phyloP scores from a whole-genome alignment of 345 rosid genomes.

The Trapa incisa region DNA sequence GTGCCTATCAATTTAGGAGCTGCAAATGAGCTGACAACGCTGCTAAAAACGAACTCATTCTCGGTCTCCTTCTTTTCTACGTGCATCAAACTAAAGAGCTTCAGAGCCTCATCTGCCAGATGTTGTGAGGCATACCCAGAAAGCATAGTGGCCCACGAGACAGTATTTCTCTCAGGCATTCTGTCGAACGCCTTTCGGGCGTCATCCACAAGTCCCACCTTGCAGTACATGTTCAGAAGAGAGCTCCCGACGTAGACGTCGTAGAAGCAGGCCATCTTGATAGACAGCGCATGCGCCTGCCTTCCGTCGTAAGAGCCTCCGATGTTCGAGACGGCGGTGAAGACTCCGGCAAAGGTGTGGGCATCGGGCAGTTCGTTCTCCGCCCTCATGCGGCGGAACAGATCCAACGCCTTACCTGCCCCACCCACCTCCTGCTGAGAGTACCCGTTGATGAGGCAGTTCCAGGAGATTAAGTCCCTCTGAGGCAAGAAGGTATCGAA shows the following conservation, averaged over 20 bases:
- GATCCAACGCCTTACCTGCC: constrained; percentile 30
- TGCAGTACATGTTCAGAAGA: constrained; percentile 53
- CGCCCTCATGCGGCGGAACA: constrained; percentile 53
- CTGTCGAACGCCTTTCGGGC: constrained; percentile 43
- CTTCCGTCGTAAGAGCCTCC: constrained; percentile 23
- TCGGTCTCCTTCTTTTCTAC: constrained; percentile 28
- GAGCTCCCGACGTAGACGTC: constrained; percentile 83
- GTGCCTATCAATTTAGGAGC: constrained; percentile 25
- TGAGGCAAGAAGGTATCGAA: constrained; percentile 39
- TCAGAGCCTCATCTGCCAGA: constrained; percentile 25
- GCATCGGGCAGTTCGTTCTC: constrained; percentile 56
- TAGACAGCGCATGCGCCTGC: constrained; percentile 58
- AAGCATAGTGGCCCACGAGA: constrained; percentile 42
- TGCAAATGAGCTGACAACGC: constrained; percentile 51
- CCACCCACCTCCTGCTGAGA: constrained; percentile 41
- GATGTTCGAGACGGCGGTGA: constrained; percentile 42
- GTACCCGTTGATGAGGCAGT: constrained; percentile 66
- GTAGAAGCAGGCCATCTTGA: constrained; percentile 37
- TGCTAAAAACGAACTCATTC: constrained; percentile 60
- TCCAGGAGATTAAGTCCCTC: constrained; percentile 73
- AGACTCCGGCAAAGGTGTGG: constrained; percentile 65
- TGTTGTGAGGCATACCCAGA: constrained; percentile 21
- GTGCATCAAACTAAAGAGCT: constrained; percentile 28
- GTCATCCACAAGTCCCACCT: constrained; percentile 31
- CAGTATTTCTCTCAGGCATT: constrained; percentile 36